Evolutionary conservation across 305 asterid species (phyloP), one percentile per base, ranked within the genome.

Genomic region (Striga hermonthica): DNA sequence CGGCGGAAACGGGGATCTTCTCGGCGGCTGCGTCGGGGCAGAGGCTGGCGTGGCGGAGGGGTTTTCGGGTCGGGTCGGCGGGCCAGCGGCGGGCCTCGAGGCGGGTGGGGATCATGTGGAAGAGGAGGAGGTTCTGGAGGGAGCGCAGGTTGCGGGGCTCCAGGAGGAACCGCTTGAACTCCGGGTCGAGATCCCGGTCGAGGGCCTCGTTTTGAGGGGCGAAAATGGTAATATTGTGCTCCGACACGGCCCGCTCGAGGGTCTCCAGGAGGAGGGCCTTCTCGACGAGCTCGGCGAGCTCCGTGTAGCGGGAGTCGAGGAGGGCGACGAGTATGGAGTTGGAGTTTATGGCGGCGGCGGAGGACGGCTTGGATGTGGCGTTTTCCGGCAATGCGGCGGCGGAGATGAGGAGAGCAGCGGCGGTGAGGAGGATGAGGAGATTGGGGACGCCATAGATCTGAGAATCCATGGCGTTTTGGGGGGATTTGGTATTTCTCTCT

Each of bases 291-390:
- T 92, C 96, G 0, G 98, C 86, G 3, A 92, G 87, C 81, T 86
- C 94, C 3, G 97, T 87, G 66, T 92, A 92, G 67, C 78, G 98
- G 1, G 97, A 89, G 72, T 92, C 97, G 50, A 83, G 38, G 3
- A 92, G 89, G 6, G 98, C 97, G 0, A 92, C 97, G 54, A 92
- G 79, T 5, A 92, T 87, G 0, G 98, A 92, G 71, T 87, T 92
- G 59, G 97, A 92, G 71, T 84, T 87, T 68, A 89, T 82, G 76
- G 58, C 58, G 38, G 58, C 13, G 58, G 55, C 28, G 34, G 56
- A 2, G 56, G 56, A 44, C 3, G 75, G 11, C 62, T 77, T 66
- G 3, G 50, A 5, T 0, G 80, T 4, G 6, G 75, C 34, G 36
- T 48, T 84, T 49, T 79, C 83, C 52, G 80, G 91, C 82, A 88